Evolutionary conservation across 1,284 basidiomycete species (phyloP), one percentile per base, ranked within the genome.

Genomic region (Fomitopsis betulina): DNA sequence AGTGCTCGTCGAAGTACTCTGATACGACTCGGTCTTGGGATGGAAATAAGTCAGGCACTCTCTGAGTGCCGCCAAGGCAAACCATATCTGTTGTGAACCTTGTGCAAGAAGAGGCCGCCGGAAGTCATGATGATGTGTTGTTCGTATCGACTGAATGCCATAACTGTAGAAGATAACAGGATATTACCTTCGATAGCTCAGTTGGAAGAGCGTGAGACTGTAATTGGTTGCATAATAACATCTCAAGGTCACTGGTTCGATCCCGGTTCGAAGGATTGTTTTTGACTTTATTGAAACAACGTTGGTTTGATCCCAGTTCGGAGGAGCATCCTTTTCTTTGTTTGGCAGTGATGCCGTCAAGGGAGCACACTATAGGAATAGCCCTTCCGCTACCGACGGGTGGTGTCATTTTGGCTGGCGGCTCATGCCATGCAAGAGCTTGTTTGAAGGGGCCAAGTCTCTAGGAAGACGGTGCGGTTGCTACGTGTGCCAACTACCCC

Each of bases 201-300:
- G 65, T 62, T 67, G 65, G 65, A 67, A 67, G 65, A 67, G 65
- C 65, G 65, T 45, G 45, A 62, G 65, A 66, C 63, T 66, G 63
- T 63, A 64, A 63, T 56, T 12, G 63, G n/a, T n/a, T n/a, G n/a
- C n/a, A 37, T 53, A 54, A 25, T 53, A 53, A 12, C 54, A 58
- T 60, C 56, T 56, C 35, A 45, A 59, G 52, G 60, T 59, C 61
- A 42, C 58, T 62, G 61, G 60, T 62, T 62, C 61, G 61, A 62
- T 60, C 61, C 61, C 61, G 61, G 58, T 42, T 60, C 61, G 61
- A 25, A 69, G 62, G 55, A 66, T 58, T 54, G 27, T n/a, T 57
- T 56, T 49, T n/a, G n/a, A n/a, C n/a, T n/a, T n/a, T n/a, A n/a
- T n/a, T n/a, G n/a, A n/a, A n/a, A n/a, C n/a, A n/a, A n/a, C n/a